Base-by-base conservation (phyloP, 371 early-diverging fungal genomes). In the Mortierella sp. region DNA sequence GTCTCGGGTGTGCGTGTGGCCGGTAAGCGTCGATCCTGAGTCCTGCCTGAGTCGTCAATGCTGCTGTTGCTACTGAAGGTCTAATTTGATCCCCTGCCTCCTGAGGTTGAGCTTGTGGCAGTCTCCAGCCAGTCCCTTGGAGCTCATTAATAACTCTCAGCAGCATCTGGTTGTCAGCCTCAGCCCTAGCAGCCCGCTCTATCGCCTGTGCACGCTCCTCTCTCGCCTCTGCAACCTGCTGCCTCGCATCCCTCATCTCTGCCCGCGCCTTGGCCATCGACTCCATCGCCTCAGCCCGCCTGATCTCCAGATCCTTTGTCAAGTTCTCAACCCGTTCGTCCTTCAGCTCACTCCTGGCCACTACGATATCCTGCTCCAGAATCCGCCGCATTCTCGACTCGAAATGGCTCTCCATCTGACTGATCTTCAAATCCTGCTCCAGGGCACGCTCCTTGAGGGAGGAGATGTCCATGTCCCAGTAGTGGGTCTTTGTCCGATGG, bases 101-200 rank as follows among this genome's bases (percentile, higher is more conserved):
- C 39, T 16, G n/a, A 48, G n/a, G 5, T 8, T 61, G 61, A 37
- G 8, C 61, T 8, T 55, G 31, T 2, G 6, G 58, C 34, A 61
- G 1, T 22, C 61, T 22, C 61, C 61, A 61, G 3, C 61, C 61
- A 34, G 61, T 61, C 37, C 37, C 61, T 1, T 61, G 61, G 22
- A 61, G 61, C 22, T 37, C 37, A 61, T 61, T 61, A 61, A 61
- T 61, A 16, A 61, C 61, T 39, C 61, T 61, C 61, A 61, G 37
- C 22, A 37, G 34, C 61, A 61, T 61, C 22, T 61, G 61, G 31
- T 61, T 61, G 22, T 61, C 61, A 19, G 61, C 61, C 39, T 61
- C 61, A 7, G 61, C 61, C 61, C 39, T 34, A 34, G 61, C 61
- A 61, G 61, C 37, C 19, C 61, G 16, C 9, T 61, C 61, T 39